A percentile compares a stretch with the other conserved stretches of the same genome.
phyloP scores from a whole-genome alignment of 108 stramenopile species.

The Skeletonema marinoi region DNA sequence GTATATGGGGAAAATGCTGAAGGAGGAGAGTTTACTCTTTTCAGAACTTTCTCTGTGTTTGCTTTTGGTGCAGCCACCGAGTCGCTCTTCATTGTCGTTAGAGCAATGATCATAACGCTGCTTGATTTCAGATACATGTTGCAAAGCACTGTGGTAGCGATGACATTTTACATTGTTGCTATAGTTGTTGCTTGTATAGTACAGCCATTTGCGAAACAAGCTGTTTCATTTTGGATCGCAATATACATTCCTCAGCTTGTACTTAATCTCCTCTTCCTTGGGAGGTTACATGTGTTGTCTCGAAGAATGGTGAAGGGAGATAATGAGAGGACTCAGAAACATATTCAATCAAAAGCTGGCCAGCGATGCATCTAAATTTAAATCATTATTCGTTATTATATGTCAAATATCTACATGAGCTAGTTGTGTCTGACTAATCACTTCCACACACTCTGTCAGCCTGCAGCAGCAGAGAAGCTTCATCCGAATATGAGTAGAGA shows the following conservation, averaged over 20 bases:
- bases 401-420: too few species aligned
- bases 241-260: slow-evolving; percentile 1
- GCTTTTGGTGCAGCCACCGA: background rate
- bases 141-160: background rate
- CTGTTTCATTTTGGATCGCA: slow-evolving; percentile 3
- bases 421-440: too few species aligned
- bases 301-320: background rate
- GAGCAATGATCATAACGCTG: background rate
- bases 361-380: too few species aligned
- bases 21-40: background rate
- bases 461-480: too few species aligned
- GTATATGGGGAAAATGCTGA: background rate
- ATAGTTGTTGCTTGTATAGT: background rate
- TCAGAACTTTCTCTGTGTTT: background rate
- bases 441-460: too few species aligned
- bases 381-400: too few species aligned
- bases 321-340: too few species aligned
- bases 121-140: background rate
- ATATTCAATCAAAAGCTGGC: too few species aligned
- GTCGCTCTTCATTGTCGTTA: background rate
- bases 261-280: background rate
- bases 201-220: background rate
- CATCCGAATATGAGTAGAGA: too few species aligned
- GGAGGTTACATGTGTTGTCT: background rate
- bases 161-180: background rate